These are phyloP conservation scores for Suhomyces anneliseae DNA, from an alignment of 1,139 yeast genomes.

Conservation along the genomic window DNA sequence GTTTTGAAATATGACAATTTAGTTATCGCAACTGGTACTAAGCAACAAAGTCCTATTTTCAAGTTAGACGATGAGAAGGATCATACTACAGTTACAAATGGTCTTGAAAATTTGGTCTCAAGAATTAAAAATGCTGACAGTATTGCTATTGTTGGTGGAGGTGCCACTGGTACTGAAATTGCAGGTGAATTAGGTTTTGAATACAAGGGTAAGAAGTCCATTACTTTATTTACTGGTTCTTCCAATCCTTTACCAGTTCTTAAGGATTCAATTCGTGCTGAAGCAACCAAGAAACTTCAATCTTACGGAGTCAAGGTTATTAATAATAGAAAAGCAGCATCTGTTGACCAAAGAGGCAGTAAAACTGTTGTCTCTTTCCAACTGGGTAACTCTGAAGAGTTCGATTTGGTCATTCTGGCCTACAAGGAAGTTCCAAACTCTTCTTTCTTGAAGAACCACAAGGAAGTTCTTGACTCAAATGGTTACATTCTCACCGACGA, in stretches of 20 bases:
- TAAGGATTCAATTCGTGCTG: conserved; percentile 14
- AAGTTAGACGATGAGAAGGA: conserved; percentile 22
- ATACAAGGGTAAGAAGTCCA: conserved; percentile 19
- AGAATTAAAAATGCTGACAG: conserved; percentile 20
- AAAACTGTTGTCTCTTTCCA: conserved; percentile 10
- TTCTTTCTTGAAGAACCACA: conserved; percentile 14
- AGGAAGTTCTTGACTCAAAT: conserved; percentile 10
- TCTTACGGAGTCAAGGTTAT: conserved; percentile 28
- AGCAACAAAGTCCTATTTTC: conserved; percentile 24
- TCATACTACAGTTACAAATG: conserved; percentile 13
- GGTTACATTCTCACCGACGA: conserved; percentile 26
- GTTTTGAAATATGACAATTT: conserved; percentile 28
- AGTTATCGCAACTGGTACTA: conserved; percentile 35
- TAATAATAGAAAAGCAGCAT: conserved; percentile 18
- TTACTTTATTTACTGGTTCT: conserved; percentile 31
- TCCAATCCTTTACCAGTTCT: conserved; percentile 23
- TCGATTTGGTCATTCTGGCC: conserved; percentile 31
- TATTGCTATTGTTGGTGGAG: conserved; percentile 42
- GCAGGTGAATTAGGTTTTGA: conserved; percentile 35
- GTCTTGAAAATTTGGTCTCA: conserved; percentile 16
- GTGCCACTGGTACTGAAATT: conserved; percentile 42
- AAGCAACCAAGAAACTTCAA: conserved; percentile 22
- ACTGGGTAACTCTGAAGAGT: conserved; percentile 18
- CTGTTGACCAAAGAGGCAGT: conserved; percentile 6
- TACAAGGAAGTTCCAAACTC: conserved; percentile 27